Conservation (phyloP, 352 stramenopile genomes). For the Globisporangium paddicum region DNA sequence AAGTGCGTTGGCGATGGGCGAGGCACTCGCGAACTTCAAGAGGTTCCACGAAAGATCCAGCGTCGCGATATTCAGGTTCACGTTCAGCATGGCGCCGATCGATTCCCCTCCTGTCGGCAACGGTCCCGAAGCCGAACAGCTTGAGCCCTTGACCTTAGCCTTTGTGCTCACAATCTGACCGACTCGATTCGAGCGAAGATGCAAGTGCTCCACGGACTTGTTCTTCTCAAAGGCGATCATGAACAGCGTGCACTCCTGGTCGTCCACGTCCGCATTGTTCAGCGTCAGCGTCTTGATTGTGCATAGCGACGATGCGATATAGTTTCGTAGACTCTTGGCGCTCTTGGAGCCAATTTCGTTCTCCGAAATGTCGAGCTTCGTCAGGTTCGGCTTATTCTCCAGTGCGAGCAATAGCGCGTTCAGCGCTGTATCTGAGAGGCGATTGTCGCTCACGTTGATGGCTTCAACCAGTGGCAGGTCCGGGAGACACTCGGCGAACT, state of each 20-base stretch:
- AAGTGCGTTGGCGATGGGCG: slow-evolving; percentile 44
- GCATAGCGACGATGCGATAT: slow-evolving; percentile 60
- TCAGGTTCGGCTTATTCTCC: slow-evolving; percentile 65
- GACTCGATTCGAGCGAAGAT: slow-evolving; percentile 68
- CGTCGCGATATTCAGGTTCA: slow-evolving; percentile 62
- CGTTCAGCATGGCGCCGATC: slow-evolving; percentile 74
- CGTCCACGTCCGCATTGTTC: slow-evolving; percentile 53
- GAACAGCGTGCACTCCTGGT: slow-evolving; percentile 62
- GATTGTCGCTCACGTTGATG: slow-evolving; percentile 63
- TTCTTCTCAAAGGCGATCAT: slow-evolving; percentile 73
- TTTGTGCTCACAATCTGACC: slow-evolving; percentile 41
- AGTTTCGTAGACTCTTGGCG: slow-evolving; percentile 40
- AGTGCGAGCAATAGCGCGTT: slow-evolving; percentile 47
- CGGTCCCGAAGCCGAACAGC: slow-evolving; percentile 1
- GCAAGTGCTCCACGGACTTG: slow-evolving; percentile 58
- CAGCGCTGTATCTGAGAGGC: slow-evolving; percentile 44
- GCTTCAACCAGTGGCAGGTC: slow-evolving; percentile 59
- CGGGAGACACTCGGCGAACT: slow-evolving; percentile 52
- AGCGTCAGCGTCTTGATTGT: slow-evolving; percentile 48
- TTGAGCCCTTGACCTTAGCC: slow-evolving; percentile 6
- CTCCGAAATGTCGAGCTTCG: slow-evolving; percentile 51
- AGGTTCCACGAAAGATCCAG: slow-evolving; percentile 88
- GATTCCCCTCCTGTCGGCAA: slow-evolving; percentile 61
- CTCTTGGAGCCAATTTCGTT: slow-evolving; percentile 50
- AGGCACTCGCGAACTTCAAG: slow-evolving; percentile 33